These are phyloP conservation scores for Penicillium vulpinum DNA, from an alignment of 2,329 filamentous ascomycete species.

Conservation along the genomic window DNA sequence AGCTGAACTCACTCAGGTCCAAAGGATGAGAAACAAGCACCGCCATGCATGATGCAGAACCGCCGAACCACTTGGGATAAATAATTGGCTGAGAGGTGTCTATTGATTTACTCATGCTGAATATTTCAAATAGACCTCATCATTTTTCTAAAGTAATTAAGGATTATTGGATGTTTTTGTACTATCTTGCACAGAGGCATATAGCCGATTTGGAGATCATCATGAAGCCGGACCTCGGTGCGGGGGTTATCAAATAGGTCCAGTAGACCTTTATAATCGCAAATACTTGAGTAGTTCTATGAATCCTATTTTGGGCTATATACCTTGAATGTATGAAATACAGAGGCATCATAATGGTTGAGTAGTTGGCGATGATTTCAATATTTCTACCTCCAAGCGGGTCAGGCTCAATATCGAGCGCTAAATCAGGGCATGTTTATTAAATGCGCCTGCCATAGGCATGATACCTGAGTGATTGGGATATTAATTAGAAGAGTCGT, in stretches of 20 bases:
- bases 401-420: neutral
- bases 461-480: neutral
- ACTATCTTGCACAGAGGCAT: neutral
- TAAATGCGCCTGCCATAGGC: neutral
- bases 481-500: neutral
- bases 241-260: neutral
- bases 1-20: constrained; percentile 23
- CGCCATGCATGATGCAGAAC: constrained; percentile 32
- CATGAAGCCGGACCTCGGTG: neutral
- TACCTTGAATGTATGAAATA: neutral
- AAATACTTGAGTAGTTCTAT: neutral
- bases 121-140: neutral
- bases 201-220: constrained; percentile 5
- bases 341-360: neutral
- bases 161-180: neutral
- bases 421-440: neutral
- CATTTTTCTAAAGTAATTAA: neutral
- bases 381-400: too few relatives aligned
- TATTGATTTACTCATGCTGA: neutral
- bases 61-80: constrained; percentile 24
- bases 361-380: too few relatives aligned
- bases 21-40: constrained; percentile 29
- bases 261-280: neutral
- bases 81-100: neutral
- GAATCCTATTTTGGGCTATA: neutral